Base-by-base conservation (phyloP, 2,329 filamentous ascomycete genomes). In the Magnaporthales sp. region DNA sequence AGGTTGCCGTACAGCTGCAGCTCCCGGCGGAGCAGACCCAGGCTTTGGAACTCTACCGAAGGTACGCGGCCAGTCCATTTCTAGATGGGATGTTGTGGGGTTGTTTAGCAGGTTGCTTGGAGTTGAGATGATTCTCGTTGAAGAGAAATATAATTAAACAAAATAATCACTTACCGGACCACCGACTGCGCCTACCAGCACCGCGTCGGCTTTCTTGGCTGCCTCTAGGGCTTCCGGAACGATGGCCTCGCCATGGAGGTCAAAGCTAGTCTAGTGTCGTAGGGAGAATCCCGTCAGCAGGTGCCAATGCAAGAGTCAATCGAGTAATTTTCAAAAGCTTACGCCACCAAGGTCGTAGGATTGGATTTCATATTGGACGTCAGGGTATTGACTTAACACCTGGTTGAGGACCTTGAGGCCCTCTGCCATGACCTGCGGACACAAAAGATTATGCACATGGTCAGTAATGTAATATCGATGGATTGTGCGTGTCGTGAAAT, bases 1-100 rank as follows among this genome's bases (percentile, higher is more conserved):
- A 84, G 70, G 68, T 84, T 84, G 62, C 81, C 82, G 68, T 83
- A 84, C 7, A 80, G 81, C 64, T 81, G 74, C 32, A 82, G 73
- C 1, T 70, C 70, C 19, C 76, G 74, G 22, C 80, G 74, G 15
- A 82, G 76, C 29, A 31, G 62, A 81, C 71, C 1, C 79, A 80
- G n/a, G 76, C 77, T 67, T 83, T 80, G 1, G 80, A 80, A n/a
- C 77, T 80, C 2, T 46, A 46, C 38, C 19, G 38, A 46, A 78
- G 79, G 10, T 76, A 72, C 0, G 69, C 71, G 2, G 71, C 71
- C 0, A 77, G 79, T 80, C 80, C 82, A 70, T 81, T 46, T 46
- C 38, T 46, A 7, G 6, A n/a, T n/a, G n/a, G n/a, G 15, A 6
- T n/a, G 15, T 46, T 46, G 15, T 32, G 9, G n/a, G n/a, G n/a